Evolutionary conservation across 176 grass and related monocot genomes (phyloP), one percentile per base, ranked within the genome.

Genomic region (Alopecurus myosuroides): DNA sequence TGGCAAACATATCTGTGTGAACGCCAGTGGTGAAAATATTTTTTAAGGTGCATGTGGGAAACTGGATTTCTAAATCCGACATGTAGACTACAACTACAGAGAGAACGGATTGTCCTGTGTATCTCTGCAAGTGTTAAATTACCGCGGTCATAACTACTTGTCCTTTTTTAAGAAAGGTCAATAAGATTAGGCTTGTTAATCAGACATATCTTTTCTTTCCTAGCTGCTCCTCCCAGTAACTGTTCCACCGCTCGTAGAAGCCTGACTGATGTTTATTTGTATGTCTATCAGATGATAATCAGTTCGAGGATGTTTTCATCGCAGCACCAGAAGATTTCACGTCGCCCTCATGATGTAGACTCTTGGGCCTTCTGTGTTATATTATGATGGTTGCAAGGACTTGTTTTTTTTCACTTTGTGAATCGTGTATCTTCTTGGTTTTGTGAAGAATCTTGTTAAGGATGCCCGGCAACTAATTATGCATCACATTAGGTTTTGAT

Each of bases 281-380:
- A 48, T 5, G 82, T 75, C 78, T 26, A 75, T 41, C 94, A 93
- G 91, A 93, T 44, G 88, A 86, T 77, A 91, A 86, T 18, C 74
- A 83, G 22, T 93, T 93, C 20, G 91, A 93, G 76, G 87, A 97
- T 33, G 77, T 92, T 52, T 76, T 52, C 45, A 80, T 93, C 23
- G 86, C 84, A 40, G 83, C 86, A 17, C 78, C 87, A 0, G 94
- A 92, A 80, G 84, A 83, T 82, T 49, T 49, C 46, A 49, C 46
- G 4, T 85, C 66, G 6, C 88, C 89, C 40, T 86, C 77, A 31
- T 81, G 66, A 84, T 76, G 11, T 26, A 51, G 46, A 30, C 61
- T 53, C 19, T 4, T 25, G 13, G 37, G 29, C 56, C 14, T 57
- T 65, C 2, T 74, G 12, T 31, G 3, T 33, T 29, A 51, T 52